Percentiles rank a stretch among this genome's conserved stretches.
Conservation (phyloP, 2,329 filamentous ascomycete genomes). For the Monilinia aucupariae region DNA sequence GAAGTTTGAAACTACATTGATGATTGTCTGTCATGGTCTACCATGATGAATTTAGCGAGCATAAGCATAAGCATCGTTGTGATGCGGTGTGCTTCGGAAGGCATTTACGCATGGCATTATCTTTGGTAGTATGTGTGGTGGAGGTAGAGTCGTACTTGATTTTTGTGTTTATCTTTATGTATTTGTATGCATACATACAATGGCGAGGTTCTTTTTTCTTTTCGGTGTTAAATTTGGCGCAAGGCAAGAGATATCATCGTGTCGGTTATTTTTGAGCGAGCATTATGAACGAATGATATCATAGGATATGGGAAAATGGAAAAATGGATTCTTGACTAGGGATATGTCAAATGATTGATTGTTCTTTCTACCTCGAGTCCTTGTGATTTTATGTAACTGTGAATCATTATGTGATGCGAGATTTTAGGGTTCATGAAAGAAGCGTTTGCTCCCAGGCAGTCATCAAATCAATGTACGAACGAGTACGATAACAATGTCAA, state of each 20-base stretch:
- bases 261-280: not conserved
- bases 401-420: too few relatives aligned
- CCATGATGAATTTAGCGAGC: not conserved
- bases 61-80: not conserved
- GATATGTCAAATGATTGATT: not conserved
- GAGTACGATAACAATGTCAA: too few relatives aligned
- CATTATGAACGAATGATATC: constrained; percentile 1
- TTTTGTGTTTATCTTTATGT: not conserved
- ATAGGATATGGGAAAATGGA: not conserved
- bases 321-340: not conserved
- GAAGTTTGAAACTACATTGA: not conserved
- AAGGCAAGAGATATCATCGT: constrained; percentile 6
- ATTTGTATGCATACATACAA: not conserved
- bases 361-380: too few relatives aligned
- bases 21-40: too few relatives aligned
- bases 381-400: too few relatives aligned
- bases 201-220: not conserved
- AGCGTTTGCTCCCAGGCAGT: too few relatives aligned
- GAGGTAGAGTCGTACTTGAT: not conserved
- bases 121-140: not conserved
- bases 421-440: too few relatives aligned
- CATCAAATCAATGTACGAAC: too few relatives aligned
- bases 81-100: not conserved
- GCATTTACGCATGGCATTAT: not conserved
- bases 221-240: not conserved